Evolutionary conservation across 2,329 filamentous ascomycete genomes (phyloP).

Genomic region (Pleoardoris graminearum): DNA sequence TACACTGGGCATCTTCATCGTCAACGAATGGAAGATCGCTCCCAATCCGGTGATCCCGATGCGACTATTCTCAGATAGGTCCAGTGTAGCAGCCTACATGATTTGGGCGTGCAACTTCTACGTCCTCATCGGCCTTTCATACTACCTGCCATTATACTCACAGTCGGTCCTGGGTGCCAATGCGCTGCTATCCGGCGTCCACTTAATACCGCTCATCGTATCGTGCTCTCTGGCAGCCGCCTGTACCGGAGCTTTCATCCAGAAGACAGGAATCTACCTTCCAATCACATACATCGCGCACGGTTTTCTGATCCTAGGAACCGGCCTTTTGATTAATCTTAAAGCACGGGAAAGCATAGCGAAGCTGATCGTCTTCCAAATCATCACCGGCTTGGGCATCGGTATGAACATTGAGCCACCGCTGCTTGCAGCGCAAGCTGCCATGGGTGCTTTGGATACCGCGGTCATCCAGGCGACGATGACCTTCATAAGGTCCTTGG

Average conservation of each 20-base stretch:
- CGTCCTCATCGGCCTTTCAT: constrained; percentile 58
- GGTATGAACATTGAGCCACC: constrained; percentile 60
- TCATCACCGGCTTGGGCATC: constrained; percentile 38
- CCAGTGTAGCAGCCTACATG: constrained; percentile 58
- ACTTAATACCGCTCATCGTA: constrained; percentile 40
- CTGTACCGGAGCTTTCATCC: background rate
- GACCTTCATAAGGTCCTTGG: constrained; percentile 46
- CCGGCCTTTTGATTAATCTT: background rate
- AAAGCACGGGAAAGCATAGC: background rate
- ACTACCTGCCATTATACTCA: constrained; percentile 64
- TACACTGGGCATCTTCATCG: constrained; percentile 63
- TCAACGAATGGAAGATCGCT: constrained; percentile 71
- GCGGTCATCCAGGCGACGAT: constrained; percentile 40
- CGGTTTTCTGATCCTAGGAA: background rate
- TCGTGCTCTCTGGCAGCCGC: constrained; percentile 15
- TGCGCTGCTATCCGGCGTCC: constrained; percentile 6
- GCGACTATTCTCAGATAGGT: constrained; percentile 64
- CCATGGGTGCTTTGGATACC: constrained; percentile 59
- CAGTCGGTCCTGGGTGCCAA: constrained; percentile 7
- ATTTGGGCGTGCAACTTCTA: constrained; percentile 45
- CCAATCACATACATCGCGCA: background rate
- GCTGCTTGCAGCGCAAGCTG: constrained; percentile 51
- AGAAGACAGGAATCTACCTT: background rate
- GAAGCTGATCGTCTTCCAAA: constrained; percentile 21
- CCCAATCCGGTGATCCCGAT: constrained; percentile 75